A percentile compares a stretch with the other conserved stretches of the same genome.
phyloP scores from a whole-genome alignment of 768 basidiomycete genomes.

The Suillus occidentalis region DNA sequence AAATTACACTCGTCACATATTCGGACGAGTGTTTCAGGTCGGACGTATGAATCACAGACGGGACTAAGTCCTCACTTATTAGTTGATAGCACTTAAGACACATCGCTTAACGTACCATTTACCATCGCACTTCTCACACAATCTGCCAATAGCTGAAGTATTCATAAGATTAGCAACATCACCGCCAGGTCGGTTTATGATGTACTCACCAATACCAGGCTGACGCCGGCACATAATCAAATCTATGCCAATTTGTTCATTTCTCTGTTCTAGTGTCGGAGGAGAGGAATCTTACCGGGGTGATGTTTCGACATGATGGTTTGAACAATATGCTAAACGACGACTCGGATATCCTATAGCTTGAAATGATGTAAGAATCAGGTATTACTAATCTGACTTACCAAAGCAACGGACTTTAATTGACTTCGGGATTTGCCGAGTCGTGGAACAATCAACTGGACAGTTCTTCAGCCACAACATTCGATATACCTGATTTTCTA shows the following conservation, averaged over 20 bases:
- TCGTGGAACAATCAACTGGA: conserved; percentile 18
- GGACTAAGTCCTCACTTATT: conserved; percentile 53
- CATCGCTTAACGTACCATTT: conserved; percentile 74
- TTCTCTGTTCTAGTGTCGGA: too few relatives aligned
- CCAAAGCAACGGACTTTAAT: not conserved
- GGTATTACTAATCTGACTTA: conserved; percentile 11
- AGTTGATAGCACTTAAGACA: not conserved
- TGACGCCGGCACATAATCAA: conserved; percentile 98
- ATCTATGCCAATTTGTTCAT: conserved; percentile 51
- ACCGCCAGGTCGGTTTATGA: not conserved
- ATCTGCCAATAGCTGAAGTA: conserved; percentile 84
- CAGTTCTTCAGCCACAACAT: conserved; percentile 36
- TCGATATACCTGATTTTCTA: conserved; percentile 6
- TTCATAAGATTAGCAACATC: conserved; percentile 12
- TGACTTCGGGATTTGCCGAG: conserved; percentile 22
- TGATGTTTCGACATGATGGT: conserved; percentile 84
- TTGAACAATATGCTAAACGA: not conserved
- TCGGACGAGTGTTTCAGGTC: conserved; percentile 95
- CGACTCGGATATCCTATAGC: not conserved
- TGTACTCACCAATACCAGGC: conserved; percentile 85
- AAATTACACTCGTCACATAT: conserved; percentile 99
- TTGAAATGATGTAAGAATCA: not conserved
- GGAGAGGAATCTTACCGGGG: conserved; percentile 52
- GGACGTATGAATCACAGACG: conserved; percentile 98
- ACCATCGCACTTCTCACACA: conserved; percentile 99